phyloP scores from a whole-genome alignment of 495 filamentous ascomycete genomes.

The Hypoxylon lienhwacheense region DNA sequence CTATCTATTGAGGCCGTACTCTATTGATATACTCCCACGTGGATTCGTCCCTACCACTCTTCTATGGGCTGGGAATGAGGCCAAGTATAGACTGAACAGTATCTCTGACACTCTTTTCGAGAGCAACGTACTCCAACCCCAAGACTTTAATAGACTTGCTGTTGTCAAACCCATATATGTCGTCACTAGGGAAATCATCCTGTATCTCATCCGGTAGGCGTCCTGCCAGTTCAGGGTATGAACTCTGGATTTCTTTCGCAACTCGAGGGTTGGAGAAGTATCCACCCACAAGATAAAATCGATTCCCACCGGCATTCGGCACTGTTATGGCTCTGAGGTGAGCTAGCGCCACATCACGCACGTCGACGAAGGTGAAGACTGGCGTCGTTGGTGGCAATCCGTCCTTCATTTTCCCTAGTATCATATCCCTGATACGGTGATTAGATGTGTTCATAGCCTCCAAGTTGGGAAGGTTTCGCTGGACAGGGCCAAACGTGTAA shows the following conservation, averaged over 20 bases:
- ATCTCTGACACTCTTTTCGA: slow-evolving; percentile 46
- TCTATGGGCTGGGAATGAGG: neutral
- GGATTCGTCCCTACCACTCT: neutral
- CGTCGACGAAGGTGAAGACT: slow-evolving; percentile 53
- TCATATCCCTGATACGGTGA: slow-evolving; percentile 45
- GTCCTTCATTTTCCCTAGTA: slow-evolving; percentile 38
- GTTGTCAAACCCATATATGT: slow-evolving; percentile 46
- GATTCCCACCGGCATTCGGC: slow-evolving; percentile 45
- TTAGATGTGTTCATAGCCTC: slow-evolving; percentile 52
- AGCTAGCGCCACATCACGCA: slow-evolving; percentile 51
- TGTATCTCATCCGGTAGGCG: slow-evolving; percentile 33
- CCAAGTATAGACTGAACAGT: slow-evolving; percentile 42
- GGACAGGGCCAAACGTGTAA: slow-evolving; percentile 50
- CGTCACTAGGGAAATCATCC: slow-evolving; percentile 45
- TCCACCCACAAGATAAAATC: slow-evolving; percentile 49
- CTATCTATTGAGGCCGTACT: neutral
- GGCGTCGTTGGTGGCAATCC: slow-evolving; percentile 42
- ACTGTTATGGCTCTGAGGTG: slow-evolving; percentile 44
- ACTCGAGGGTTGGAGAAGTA: slow-evolving; percentile 48
- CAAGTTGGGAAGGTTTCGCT: slow-evolving; percentile 36
- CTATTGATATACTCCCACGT: neutral
- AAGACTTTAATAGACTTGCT: slow-evolving; percentile 39
- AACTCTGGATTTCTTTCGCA: slow-evolving; percentile 36
- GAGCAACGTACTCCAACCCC: slow-evolving; percentile 43
- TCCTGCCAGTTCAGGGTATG: slow-evolving; percentile 30